Evolutionary conservation across 2,329 filamentous ascomycete genomes (phyloP).

Genomic region (Venturia oleaginea): DNA sequence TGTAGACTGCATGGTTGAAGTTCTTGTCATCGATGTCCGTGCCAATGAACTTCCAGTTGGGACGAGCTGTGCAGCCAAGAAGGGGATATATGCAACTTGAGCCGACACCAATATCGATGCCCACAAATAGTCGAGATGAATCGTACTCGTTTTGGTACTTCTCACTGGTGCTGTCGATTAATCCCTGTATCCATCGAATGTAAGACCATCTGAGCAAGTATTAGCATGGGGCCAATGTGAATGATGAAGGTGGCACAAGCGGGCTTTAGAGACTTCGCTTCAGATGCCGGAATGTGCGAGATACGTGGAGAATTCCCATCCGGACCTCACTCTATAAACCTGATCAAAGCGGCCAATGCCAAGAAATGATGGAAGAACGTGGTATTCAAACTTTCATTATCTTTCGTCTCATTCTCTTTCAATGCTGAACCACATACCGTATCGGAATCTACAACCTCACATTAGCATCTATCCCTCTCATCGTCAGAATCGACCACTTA

Average conservation of each 20-base stretch:
- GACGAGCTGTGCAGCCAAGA: constrained; percentile 60
- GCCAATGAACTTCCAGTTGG: constrained; percentile 48
- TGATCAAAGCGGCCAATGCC: not conserved
- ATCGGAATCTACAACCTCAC: not conserved
- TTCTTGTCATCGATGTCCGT: constrained; percentile 68
- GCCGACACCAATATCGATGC: constrained; percentile 82
- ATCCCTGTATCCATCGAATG: constrained; percentile 74
- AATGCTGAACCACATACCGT: not conserved
- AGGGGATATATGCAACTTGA: constrained; percentile 88
- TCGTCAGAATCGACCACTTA: constrained; percentile 30
- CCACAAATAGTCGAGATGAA: constrained; percentile 47
- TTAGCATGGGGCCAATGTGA: not conserved
- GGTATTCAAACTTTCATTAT: not conserved
- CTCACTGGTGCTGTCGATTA: constrained; percentile 60
- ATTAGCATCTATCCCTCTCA: not conserved
- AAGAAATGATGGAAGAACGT: not conserved
- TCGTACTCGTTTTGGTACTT: constrained; percentile 38
- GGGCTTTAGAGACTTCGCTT: not conserved
- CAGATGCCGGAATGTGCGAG: too few species aligned
- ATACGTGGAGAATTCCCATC: not conserved
- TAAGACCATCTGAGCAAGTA: constrained; percentile 66
- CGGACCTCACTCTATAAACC: not conserved
- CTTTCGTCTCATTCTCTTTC: not conserved
- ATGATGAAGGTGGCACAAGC: not conserved
- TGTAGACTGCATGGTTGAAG: constrained; percentile 54